Evolutionary conservation across 257 asterid species (phyloP).

Genomic region (Asclepias syriaca): DNA sequence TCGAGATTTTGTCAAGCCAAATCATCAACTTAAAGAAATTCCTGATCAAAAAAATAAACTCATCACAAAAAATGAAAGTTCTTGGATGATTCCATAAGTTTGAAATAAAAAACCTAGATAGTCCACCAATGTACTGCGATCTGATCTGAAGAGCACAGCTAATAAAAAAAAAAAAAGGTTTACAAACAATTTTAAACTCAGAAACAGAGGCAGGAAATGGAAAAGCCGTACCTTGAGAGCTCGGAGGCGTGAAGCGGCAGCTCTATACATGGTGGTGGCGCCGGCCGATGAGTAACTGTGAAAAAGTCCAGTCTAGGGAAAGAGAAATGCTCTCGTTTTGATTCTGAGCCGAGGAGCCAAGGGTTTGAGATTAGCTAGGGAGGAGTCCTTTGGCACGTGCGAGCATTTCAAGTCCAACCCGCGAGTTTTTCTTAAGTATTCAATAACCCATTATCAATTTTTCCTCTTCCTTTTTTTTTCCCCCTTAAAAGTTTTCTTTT

Average conservation of each 20-base stretch:
- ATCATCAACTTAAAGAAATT: neutral
- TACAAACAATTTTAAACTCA: neutral
- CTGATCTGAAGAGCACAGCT: neutral
- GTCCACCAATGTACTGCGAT: neutral
- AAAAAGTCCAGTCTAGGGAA: neutral
- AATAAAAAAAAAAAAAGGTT: neutral
- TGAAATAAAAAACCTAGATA: neutral
- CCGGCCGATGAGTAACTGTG: slow-evolving; percentile 1
- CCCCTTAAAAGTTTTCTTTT: no score
- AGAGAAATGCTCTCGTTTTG: neutral
- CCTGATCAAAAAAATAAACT: neutral
- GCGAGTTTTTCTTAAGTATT: neutral
- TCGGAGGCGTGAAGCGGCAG: slow-evolving; percentile 56
- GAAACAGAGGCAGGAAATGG: slow-evolving; percentile 5
- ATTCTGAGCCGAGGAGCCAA: neutral
- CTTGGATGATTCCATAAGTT: neutral
- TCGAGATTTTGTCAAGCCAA: neutral
- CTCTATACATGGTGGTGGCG: slow-evolving; percentile 47
- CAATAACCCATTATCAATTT: neutral
- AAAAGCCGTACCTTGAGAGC: slow-evolving; percentile 50
- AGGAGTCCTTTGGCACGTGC: neutral
- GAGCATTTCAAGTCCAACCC: neutral
- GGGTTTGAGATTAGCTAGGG: slow-evolving; percentile 3
- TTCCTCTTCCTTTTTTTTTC: no score
- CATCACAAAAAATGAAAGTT: neutral